phyloP scores from a whole-genome alignment of 1,284 basidiomycete species.

The Sporisorium exsertum region DNA sequence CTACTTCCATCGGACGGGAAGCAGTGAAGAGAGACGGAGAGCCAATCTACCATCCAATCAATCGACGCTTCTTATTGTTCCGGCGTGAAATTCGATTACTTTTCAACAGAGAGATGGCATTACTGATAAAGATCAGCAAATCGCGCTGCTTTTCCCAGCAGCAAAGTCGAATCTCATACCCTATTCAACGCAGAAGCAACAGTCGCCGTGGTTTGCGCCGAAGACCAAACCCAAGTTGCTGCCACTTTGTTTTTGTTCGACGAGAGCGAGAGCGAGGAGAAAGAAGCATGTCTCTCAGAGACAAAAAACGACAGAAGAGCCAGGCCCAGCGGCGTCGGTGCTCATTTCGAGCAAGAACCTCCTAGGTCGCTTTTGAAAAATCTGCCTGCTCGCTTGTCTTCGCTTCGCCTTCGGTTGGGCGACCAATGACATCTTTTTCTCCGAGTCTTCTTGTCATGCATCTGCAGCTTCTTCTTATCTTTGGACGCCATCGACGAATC shows the following conservation, averaged over 20 bases:
- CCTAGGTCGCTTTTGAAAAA: background rate
- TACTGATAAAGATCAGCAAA: conserved; percentile 14
- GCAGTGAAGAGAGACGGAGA: background rate
- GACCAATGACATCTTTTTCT: background rate
- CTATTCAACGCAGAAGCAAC: too few relatives aligned
- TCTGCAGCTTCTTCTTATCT: conserved; percentile 27
- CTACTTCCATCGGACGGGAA: too few relatives aligned
- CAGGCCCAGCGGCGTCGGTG: background rate
- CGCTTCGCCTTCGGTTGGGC: conserved; percentile 1
- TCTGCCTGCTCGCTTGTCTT: background rate
- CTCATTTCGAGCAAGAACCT: background rate
- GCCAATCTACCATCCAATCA: background rate
- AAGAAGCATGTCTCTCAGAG: too few relatives aligned
- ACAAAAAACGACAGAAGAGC: background rate
- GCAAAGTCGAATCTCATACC: background rate
- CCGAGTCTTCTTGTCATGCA: background rate
- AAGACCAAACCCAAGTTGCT: too few relatives aligned
- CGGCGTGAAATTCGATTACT: conserved; percentile 17
- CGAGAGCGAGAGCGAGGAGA: too few relatives aligned
- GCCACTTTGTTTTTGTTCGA: too few relatives aligned
- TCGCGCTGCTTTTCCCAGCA: background rate
- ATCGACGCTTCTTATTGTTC: background rate
- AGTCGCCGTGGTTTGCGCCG: conserved; percentile 2
- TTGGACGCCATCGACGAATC: conserved; percentile 30
- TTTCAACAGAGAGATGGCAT: conserved; percentile 4